Evolutionary conservation across 2,329 filamentous ascomycete species (phyloP), one percentile per base, ranked within the genome.

Genomic region (Talaromyces piceae): DNA sequence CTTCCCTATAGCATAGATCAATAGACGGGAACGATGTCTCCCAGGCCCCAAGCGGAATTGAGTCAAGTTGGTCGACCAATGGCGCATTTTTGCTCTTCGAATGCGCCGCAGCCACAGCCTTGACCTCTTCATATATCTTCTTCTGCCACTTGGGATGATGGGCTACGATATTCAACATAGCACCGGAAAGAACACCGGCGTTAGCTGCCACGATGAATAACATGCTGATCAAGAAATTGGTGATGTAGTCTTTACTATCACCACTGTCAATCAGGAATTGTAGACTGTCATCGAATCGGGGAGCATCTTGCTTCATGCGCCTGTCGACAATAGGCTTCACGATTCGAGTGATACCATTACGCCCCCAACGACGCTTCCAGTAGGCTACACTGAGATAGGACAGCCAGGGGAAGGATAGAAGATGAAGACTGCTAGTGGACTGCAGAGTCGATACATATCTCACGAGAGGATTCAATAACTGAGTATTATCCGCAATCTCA

Each of bases 51-150:
- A 52, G 45, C 12, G 50, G 50, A 20, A 52, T 27, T 13, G 50
- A 44, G 18, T 47, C 50, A 4, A 52, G 50, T 27, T 52, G 33
- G 11, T 52, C 45, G 18, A 52, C 45, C 26, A 52, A 12, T 5
- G 45, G 31, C 1, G 50, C 50, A 26, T 52, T 43, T 28, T 22
- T 31, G 27, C 39, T 50, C 18, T 50, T 50, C 7, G 41, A 30
- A 25, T 50, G 49, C 6, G 7, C 28, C 4, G 28, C 31, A 11
- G 49, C 49, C 3, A 23, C 49, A 11, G 49, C 49, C 30, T 50
- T 46, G 41, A 50, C 46, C 39, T 50, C 49, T 12, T 18, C 23
- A n/a, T 50, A 46, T 16, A 50, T 44, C n/a, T 50, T 50, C 8
- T 46, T 41, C 41, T 50, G 49, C 49, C 49, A 50, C 12, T 50